These are phyloP conservation scores for Prunella vulgaris DNA, from an alignment of 257 asterid genomes.

Conservation along the genomic window DNA sequence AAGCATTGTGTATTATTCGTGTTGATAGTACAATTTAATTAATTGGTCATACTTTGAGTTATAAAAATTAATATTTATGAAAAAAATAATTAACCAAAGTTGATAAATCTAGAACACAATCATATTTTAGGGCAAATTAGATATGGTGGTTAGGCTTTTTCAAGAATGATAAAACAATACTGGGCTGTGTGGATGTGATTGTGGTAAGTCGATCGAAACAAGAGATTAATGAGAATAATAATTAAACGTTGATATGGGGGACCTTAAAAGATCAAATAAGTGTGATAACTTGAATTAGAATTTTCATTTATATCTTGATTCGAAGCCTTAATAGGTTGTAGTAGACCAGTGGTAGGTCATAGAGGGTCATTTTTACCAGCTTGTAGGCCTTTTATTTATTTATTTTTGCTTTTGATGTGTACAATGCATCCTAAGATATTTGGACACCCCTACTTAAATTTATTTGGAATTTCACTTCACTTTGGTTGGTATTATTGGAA, in stretches of 20 bases:
- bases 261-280: neutral
- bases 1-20: no score
- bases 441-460: constrained; percentile 6
- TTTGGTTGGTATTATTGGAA: neutral
- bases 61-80: neutral
- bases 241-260: constrained; percentile 18
- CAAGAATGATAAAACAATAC: neutral
- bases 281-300: constrained; percentile 18
- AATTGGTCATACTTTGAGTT: neutral
- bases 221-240: neutral
- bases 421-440: constrained; percentile 8
- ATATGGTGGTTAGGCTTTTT: constrained; percentile 19
- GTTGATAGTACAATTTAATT: no score
- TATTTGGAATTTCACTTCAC: neutral
- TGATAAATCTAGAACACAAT: neutral
- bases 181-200: constrained; percentile 12
- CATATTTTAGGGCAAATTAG: constrained; percentile 18
- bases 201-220: constrained; percentile 18
- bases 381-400: neutral
- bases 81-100: neutral
- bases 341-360: constrained; percentile 16
- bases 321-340: constrained; percentile 8
- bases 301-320: constrained; percentile 17
- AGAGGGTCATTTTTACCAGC: neutral
- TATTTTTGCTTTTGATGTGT: neutral